Evolutionary conservation across 495 filamentous ascomycete species (phyloP), one percentile per base, ranked within the genome.

Genomic region (Podospora anserina): DNA sequence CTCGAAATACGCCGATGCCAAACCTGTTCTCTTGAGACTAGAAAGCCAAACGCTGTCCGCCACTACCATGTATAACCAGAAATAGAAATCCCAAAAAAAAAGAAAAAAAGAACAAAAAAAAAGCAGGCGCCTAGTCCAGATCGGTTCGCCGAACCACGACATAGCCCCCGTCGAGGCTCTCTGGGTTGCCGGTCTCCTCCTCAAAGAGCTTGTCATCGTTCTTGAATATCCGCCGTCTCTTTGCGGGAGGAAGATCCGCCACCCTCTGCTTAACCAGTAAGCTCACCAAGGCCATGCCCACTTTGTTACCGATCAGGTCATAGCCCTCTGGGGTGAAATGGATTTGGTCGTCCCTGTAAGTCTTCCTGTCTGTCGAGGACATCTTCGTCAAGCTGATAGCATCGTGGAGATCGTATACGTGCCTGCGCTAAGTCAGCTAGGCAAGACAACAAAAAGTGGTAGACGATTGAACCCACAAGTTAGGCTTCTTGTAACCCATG

Each of bases 291-390:
- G 75, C 78, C 32, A 80, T 77, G 58, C 80, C 86, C 59, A 89
- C 80, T 62, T 80, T 77, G 62, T 82, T 71, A 0, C 88, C 88
- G 69, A 91, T 84, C 59, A 83, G 65, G 65, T 86, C 80, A 78
- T 91, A 90, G 15, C 88, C 88, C 26, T 74, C 78, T 3, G 81
- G 74, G 6, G 82, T 88, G 58, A 90, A 79, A 76, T 91, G 88
- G 27, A 90, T 66, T 18, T 82, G 83, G 79, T 91, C 88, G 70
- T 88, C 83, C 83, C 87, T 89, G 64, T 87, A 83, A 54, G 75
- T 75, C 4, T 79, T 63, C 19, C 80, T 72, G 66, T 84, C 82
- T 5, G 76, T 64, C 9, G 78, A 70, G 2, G 74, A 65, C 74
- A 89, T 79, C n/a, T 66, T 64, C 64, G 82, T 83, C 71, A 85